Evolutionary conservation across 2,329 filamentous ascomycete species (phyloP).

Genomic region (Aspergillus brunneoviolaceus): DNA sequence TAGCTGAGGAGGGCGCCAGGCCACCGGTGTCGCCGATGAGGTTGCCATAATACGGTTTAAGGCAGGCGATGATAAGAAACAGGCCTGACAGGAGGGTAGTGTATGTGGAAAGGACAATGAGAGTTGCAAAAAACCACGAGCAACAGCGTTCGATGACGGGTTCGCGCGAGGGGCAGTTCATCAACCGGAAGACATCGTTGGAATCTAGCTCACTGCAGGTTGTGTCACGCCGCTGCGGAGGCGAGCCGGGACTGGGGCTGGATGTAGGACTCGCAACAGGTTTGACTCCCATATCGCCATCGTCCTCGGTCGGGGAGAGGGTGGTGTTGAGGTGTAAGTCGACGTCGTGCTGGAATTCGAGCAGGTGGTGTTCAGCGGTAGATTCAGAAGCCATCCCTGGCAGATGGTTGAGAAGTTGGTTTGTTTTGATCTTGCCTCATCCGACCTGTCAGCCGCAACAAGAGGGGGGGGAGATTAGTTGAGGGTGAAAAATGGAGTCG

Average conservation of each 20-base stretch:
- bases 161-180: neutral
- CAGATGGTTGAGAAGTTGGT: neutral
- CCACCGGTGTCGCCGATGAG: conserved; percentile 49
- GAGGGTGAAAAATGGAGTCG: neutral
- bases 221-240: neutral
- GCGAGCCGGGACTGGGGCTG: neutral
- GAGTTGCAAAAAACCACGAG: conserved; percentile 36
- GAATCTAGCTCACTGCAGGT: neutral
- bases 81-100: conserved; percentile 44
- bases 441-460: neutral
- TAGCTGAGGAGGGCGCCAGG: conserved; percentile 63
- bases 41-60: conserved; percentile 62
- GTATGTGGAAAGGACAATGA: conserved; percentile 40
- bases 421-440: neutral
- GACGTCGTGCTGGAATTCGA: neutral
- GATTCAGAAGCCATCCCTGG: neutral
- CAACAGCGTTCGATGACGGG: conserved; percentile 19
- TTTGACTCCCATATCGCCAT: neutral
- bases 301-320: neutral
- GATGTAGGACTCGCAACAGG: neutral
- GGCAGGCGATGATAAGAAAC: conserved; percentile 62
- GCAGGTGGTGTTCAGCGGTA: neutral
- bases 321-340: neutral
- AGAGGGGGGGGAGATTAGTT: neutral
- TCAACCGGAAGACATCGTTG: neutral